phyloP scores from a whole-genome alignment of 2,329 filamentous ascomycete genomes.

The Raffaelea albimanens region DNA sequence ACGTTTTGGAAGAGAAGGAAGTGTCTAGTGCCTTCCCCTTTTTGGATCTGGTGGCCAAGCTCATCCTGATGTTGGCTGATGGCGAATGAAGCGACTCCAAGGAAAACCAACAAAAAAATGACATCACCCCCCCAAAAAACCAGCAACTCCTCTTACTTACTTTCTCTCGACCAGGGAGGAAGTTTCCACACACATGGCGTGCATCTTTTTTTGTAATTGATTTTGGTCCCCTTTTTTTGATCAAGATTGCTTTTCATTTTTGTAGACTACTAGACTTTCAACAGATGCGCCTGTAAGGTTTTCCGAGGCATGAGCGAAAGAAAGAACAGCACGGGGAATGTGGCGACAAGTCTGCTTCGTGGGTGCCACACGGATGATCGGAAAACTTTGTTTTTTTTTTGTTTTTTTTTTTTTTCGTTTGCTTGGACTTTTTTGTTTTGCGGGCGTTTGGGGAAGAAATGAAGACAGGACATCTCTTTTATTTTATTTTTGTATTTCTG shows the following conservation, averaged over 20 bases:
- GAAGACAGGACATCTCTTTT: not conserved
- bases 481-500: not conserved
- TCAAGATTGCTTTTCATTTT: no score
- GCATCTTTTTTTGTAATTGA: no score
- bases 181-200: no score
- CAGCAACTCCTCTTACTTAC: no score
- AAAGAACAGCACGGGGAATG: no score
- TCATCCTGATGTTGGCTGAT: slow-evolving; percentile 89
- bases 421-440: not conserved
- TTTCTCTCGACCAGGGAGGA: no score
- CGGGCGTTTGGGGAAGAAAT: not conserved
- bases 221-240: no score
- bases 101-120: not conserved
- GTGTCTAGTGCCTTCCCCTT: slow-evolving; percentile 94
- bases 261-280: no score
- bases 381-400: no score
- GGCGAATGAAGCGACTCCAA: slow-evolving; percentile 41
- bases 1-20: slow-evolving; percentile 80
- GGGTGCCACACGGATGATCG: no score
- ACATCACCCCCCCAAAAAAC: not conserved
- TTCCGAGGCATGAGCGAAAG: no score
- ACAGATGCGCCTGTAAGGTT: no score
- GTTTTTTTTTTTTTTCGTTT: not conserved
- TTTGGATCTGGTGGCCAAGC: slow-evolving; percentile 80
- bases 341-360: not conserved